A percentile compares a stretch with the other conserved stretches of the same genome.
Evolutionary conservation across 169 alveolate genomes (phyloP).

Genomic region (Plasmodium sp.): DNA sequence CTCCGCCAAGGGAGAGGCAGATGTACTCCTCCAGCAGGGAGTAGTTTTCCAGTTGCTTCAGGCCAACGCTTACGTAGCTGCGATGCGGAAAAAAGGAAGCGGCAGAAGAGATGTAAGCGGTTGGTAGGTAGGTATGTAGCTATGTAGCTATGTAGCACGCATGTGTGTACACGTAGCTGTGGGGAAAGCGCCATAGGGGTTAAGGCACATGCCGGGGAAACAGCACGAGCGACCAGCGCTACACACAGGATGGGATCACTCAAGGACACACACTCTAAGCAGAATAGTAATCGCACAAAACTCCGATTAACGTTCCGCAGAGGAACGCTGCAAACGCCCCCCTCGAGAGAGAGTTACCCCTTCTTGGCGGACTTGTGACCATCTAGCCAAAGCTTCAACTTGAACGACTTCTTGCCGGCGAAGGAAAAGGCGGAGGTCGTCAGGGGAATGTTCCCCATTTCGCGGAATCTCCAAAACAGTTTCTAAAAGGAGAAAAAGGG

Average conservation of each 20-base stretch:
- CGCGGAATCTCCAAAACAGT: constrained; percentile 73
- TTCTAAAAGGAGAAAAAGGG: constrained; percentile 1
- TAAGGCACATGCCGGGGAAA: neutral
- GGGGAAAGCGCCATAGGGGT: neutral
- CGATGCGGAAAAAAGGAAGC: neutral
- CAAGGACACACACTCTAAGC: neutral
- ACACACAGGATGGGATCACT: neutral
- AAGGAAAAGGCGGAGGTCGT: constrained; percentile 72
- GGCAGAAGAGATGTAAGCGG: neutral
- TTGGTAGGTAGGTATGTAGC: neutral
- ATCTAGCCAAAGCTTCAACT: constrained; percentile 74
- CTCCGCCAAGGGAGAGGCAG: constrained; percentile 59
- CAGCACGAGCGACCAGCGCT: neutral
- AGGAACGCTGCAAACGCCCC: neutral
- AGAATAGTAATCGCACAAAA: neutral
- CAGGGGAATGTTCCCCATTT: constrained; percentile 74
- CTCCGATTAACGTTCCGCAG: neutral
- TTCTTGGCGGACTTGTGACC: constrained; percentile 75
- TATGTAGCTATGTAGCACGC: too few species aligned
- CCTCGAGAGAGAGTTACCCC: constrained; percentile 3
- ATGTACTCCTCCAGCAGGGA: constrained; percentile 60
- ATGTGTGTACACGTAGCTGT: neutral
- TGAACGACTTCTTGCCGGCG: constrained; percentile 74
- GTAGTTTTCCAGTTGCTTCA: constrained; percentile 61
- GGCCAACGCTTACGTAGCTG: constrained; percentile 67